Evolutionary conservation across 176 grass and related monocot genomes (phyloP), one percentile per base, ranked within the genome.

Genomic region (Canna indica): DNA sequence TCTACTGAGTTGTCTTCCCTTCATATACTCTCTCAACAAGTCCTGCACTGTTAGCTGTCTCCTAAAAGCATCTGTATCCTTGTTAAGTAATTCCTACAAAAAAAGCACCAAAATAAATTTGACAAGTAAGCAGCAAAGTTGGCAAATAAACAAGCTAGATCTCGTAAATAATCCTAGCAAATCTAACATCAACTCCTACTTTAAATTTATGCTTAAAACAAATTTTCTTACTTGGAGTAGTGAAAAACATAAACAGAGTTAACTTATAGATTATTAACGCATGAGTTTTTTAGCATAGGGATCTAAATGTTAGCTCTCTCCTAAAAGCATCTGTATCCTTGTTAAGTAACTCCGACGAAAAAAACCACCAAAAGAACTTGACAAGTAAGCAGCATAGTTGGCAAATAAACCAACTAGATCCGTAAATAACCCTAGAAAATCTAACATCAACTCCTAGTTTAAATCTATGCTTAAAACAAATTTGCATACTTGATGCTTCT

Each of bases 311-410:
- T 67, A 58, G 48, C 57, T 77, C 71, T 61, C 45, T 82, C 79
- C 86, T 83, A 63, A 80, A 69, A 73, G 56, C 77, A 67, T 78
- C 78, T 70, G 85, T 83, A 57, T 68, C 75, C 78, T 86, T 88
- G 44, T 80, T 91, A 67, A 82, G 81, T 1, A 83, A 91, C 68
- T 91, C 83, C 82, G 83, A 81, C 28, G 83, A 86, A 65, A 90
- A 83, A 1, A n/a, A n/a, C n/a, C n/a, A n/a, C n/a, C n/a, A n/a
- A n/a, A 77, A 3, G 39, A 26, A 54, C 50, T n/a, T 41, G 63
- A 13, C 17, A 25, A 2, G 20, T 36, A 38, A 38, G 6, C 1
- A 0, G 12, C 20, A 54, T 56, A n/a, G 4, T 30, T n/a, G 17
- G 30, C 10, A 72, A 26, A 56, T 57, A 57, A 24, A 35, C 11